Conservation (phyloP, 2,329 filamentous ascomycete genomes). For the Penicillium sp. region DNA sequence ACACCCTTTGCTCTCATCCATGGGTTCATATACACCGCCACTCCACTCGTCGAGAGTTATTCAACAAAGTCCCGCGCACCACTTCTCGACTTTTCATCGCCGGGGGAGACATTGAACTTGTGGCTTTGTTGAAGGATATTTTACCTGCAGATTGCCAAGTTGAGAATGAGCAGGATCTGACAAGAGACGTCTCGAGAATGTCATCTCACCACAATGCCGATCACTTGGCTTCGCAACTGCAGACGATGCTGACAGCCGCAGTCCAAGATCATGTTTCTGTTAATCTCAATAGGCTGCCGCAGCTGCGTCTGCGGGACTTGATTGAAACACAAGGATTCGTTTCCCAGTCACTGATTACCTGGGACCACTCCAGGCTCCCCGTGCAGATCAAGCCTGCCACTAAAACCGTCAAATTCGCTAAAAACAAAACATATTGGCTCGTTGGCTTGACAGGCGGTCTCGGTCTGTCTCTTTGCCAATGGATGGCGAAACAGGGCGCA, state of each 20-base stretch:
- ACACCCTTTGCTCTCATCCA: conserved; percentile 14
- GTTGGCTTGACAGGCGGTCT: conserved; percentile 34
- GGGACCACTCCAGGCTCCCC: conserved; percentile 16
- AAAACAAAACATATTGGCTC: conserved; percentile 40
- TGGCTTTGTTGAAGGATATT: conserved; percentile 4
- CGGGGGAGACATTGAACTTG: conserved; percentile 6
- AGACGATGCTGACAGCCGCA: conserved; percentile 10
- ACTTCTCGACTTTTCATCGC: conserved; percentile 16
- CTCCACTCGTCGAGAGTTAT: conserved; percentile 20
- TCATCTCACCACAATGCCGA: not conserved
- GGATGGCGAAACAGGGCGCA: conserved; percentile 37
- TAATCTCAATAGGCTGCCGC: conserved; percentile 15
- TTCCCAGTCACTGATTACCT: conserved; percentile 19
- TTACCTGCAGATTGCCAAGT: conserved; percentile 15
- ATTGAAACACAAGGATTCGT: conserved; percentile 4
- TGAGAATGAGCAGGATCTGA: conserved; percentile 20
- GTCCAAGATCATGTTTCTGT: conserved; percentile 13
- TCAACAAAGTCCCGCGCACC: conserved; percentile 14
- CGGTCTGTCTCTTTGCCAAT: conserved; percentile 35
- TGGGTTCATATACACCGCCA: conserved; percentile 24
- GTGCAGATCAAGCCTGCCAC: conserved; percentile 25
- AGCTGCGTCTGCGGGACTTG: conserved; percentile 12
- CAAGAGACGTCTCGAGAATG: conserved; percentile 2
- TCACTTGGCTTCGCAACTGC: conserved; percentile 9
- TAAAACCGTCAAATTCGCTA: conserved; percentile 25